Percentiles rank a stretch among this genome's conserved stretches.
Evolutionary conservation across 192 early-diverging fungal genomes (phyloP).

Genomic region (Coemansia sp.): DNA sequence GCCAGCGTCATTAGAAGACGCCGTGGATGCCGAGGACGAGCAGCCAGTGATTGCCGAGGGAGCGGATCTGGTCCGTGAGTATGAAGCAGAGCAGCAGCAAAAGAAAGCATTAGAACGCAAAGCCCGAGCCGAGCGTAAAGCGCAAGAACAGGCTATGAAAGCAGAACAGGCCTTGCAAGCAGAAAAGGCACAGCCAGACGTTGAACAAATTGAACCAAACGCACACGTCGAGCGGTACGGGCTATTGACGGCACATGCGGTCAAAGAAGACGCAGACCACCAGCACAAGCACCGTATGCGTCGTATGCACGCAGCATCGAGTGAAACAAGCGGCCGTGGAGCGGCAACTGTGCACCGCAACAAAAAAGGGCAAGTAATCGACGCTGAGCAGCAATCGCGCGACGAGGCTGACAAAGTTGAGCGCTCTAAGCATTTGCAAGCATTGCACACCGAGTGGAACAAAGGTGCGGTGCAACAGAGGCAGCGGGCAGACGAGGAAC

Average conservation of each 20-base stretch:
- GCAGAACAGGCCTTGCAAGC: neutral
- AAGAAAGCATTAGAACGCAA: constrained; percentile 2
- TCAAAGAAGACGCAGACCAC: constrained; percentile 29
- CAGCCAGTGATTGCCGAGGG: constrained; percentile 36
- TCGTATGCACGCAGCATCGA: constrained; percentile 17
- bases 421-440: constrained; percentile 37
- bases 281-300: constrained; percentile 30
- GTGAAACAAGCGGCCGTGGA: constrained; percentile 20
- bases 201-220: neutral
- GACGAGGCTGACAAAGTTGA: constrained; percentile 37
- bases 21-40: constrained; percentile 22
- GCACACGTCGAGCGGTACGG: constrained; percentile 31
- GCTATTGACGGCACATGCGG: constrained; percentile 34
- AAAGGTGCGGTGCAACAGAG: constrained; percentile 62
- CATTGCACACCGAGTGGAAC: constrained; percentile 57
- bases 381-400: constrained; percentile 52
- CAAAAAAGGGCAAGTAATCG: constrained; percentile 55
- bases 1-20: neutral
- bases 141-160: neutral
- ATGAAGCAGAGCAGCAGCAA: constrained; percentile 12
- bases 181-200: neutral
- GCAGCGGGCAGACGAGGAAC: constrained; percentile 22
- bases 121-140: constrained; percentile 7
- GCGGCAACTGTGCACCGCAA: constrained; percentile 65
- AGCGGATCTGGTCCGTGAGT: constrained; percentile 37